Evolutionary conservation across 2,329 filamentous ascomycete species (phyloP).

Genomic region (Arthrobotrys sinensis): DNA sequence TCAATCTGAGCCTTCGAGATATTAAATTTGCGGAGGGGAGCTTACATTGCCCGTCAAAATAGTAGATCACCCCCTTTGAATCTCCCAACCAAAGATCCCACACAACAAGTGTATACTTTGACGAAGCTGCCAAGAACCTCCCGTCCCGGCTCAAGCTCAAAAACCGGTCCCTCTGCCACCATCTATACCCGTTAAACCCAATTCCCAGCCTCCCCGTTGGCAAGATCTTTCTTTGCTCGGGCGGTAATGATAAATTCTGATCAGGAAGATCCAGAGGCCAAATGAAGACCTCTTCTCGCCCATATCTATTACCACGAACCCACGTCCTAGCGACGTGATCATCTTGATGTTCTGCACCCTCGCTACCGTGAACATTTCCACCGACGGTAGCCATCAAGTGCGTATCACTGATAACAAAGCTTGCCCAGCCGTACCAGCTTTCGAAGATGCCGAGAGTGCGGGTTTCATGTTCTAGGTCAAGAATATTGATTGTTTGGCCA

Average conservation of each 20-base stretch:
- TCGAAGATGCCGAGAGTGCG: slow-evolving; percentile 26
- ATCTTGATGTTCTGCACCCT: slow-evolving; percentile 49
- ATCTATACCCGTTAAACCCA: slow-evolving; percentile 47
- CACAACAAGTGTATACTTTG: slow-evolving; percentile 44
- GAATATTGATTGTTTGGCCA: slow-evolving; percentile 62
- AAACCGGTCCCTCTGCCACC: slow-evolving; percentile 52
- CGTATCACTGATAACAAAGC: slow-evolving; percentile 63
- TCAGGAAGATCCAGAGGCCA: slow-evolving; percentile 41
- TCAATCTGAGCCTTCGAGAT: neutral
- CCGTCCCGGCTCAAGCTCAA: slow-evolving; percentile 61
- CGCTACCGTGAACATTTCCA: slow-evolving; percentile 46
- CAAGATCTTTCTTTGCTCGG: slow-evolving; percentile 43
- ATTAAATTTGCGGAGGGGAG: neutral
- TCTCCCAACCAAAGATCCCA: slow-evolving; percentile 56
- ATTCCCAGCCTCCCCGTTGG: slow-evolving; percentile 37
- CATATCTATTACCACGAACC: slow-evolving; percentile 59
- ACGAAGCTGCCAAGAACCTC: slow-evolving; percentile 54
- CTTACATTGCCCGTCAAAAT: slow-evolving; percentile 9
- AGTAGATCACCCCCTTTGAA: slow-evolving; percentile 19
- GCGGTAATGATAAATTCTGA: slow-evolving; percentile 31
- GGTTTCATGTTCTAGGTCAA: slow-evolving; percentile 62
- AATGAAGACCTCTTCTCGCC: slow-evolving; percentile 60
- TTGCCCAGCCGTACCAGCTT: slow-evolving; percentile 63
- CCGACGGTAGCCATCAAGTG: slow-evolving; percentile 62
- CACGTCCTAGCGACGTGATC: slow-evolving; percentile 36